phyloP scores from a whole-genome alignment of 1,284 basidiomycete species.

The Puccinia coronata region DNA sequence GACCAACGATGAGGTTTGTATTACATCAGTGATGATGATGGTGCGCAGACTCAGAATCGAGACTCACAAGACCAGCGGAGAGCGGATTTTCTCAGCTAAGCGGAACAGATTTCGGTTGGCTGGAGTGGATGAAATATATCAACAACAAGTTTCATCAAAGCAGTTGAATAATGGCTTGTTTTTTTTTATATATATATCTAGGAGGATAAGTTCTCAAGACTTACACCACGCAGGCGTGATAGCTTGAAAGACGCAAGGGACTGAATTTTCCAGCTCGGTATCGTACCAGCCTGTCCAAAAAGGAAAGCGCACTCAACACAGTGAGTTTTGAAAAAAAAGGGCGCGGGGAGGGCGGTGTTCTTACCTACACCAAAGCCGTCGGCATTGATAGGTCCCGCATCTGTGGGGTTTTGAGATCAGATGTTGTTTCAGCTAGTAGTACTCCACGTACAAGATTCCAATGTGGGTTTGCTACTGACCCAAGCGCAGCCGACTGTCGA shows the following conservation, averaged over 20 bases:
- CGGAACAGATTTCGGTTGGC: slow-evolving; percentile 86
- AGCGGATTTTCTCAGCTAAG: slow-evolving; percentile 91
- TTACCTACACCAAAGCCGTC: slow-evolving; percentile 94
- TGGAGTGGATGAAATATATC: slow-evolving; percentile 64
- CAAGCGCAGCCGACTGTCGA: slow-evolving; percentile 81
- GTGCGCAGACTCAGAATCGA: too few species aligned
- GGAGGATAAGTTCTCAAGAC: neutral
- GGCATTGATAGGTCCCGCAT: slow-evolving; percentile 61
- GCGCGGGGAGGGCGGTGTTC: slow-evolving; percentile 60
- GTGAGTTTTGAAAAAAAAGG: too few species aligned
- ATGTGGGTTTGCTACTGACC: slow-evolving; percentile 50
- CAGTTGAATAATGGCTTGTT: neutral
- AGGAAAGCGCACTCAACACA: too few species aligned
- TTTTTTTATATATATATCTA: too few species aligned
- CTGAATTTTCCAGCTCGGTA: slow-evolving; percentile 68
- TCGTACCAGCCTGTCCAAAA: slow-evolving; percentile 74
- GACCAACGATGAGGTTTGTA: too few species aligned
- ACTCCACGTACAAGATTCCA: neutral
- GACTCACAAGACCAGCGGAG: slow-evolving; percentile 82
- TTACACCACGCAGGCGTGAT: slow-evolving; percentile 51
- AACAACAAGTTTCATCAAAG: neutral
- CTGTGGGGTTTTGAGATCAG: neutral
- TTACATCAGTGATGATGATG: too few species aligned
- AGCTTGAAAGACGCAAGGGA: slow-evolving; percentile 53
- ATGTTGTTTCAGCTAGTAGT: neutral